Base-by-base conservation (phyloP, 352 stramenopile genomes). In the Phytopythium montanum region DNA sequence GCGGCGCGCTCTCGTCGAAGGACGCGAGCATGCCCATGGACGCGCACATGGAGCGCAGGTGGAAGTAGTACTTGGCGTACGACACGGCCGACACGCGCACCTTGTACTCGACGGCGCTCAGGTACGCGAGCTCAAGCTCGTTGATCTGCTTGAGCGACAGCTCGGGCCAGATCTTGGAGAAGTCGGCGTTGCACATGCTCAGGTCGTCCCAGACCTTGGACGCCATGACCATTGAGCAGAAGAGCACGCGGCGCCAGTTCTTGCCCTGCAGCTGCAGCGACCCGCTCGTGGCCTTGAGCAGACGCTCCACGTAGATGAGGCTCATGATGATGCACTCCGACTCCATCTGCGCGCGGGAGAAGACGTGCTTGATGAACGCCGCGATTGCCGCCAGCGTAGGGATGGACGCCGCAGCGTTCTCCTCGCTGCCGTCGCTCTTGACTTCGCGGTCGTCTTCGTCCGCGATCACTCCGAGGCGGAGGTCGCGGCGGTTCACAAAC, bases 121-220 rank as follows among this genome's bases (percentile, higher is more conserved):
- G 65, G 52, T 98, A 91, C 45, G 89, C 81, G 6, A 98, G 70
- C 74, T 99, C 96, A 28, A 99, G 79, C 57, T 97, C 86, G 72
- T 99, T 99, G 54, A 98, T 98, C 50, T 97, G 79, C 52, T 91
- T 76, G 25, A 99, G 74, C 21, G 81, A 87, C 23, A 98, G 94
- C 55, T 92, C 80, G 5, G 88, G 88, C 70, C 76, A 95, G 53
- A 98, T 90, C 72, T 98, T 96, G 59, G 80, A 94, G 61, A 99
- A 99, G 73, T 99, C 96, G 16, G 85, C 90, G 70, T 99, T 99
- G 75, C 93, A 98, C 95, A 99, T 99, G 68, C 79, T 96, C 29
- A 98, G 69, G 65, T 99, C 96, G 67, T 99, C 96, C 95, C 96
- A 99, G 28, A 99, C 96, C 67, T 99, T 99, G 13, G 87, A 97